Base-by-base conservation (phyloP, 148 eudicot species). In the Salicornia ramosissima region DNA sequence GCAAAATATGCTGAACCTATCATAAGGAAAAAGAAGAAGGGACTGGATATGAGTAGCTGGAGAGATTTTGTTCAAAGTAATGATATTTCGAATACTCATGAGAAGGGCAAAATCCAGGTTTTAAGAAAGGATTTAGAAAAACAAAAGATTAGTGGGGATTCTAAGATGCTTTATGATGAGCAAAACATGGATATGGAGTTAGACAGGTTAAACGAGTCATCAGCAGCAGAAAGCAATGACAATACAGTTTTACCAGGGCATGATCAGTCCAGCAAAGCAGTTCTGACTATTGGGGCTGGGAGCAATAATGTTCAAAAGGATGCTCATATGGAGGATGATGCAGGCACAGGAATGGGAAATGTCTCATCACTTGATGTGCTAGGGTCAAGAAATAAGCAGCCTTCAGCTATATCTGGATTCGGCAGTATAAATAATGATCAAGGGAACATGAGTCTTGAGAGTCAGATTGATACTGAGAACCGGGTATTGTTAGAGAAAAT, bases 401-500 rank as follows among this genome's bases (percentile, higher is more conserved):
- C 62, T 62, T 13, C 69, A 59, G 26, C 29, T 21, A 59, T 53
- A 19, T 60, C 31, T 73, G 62, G 54, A 46, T 56, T 70, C 65
- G 55, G 14, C 45, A 57, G 49, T 64, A 21, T 62, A 39, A 61
- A 40, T 64, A 40, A 33, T 65, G 82, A 66, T 63, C 67, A 72
- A 64, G 77, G 76, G n/a, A 40, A 75, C 49, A 52, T 30, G 64
- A 80, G 84, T 79, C 79, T 94, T 62, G 87, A 82, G 78, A 75
- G 84, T 76, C 84, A 92, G 74, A 92, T 92, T 73, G 96, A 94
- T 82, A 83, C 83, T 70, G 99, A 94, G 79, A 94, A 91, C 80
- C 86, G 85, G 68, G 88, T 82, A 49, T 75, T 78, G 34, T 67
- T 94, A 64, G 79, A 79, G 59, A 74, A 59, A 49, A 91, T 94